These are phyloP conservation scores for Hypoxylon rubiginosum DNA, from an alignment of 2,329 filamentous ascomycete species.

Conservation along the genomic window DNA sequence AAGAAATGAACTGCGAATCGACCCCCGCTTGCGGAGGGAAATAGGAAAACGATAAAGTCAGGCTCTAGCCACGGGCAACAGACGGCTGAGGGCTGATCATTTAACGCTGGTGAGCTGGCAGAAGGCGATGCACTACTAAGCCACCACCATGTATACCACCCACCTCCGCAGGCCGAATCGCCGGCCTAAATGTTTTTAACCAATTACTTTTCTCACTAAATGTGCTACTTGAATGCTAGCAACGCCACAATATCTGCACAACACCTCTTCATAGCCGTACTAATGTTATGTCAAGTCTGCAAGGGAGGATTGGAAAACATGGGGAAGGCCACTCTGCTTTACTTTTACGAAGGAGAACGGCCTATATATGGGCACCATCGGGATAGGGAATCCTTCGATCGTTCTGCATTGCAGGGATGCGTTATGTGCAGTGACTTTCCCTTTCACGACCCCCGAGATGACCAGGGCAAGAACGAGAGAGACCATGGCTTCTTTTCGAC, in stretches of 20 bases:
- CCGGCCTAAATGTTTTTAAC: neutral
- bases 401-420: slow-evolving; percentile 14
- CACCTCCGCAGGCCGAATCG: neutral
- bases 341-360: neutral
- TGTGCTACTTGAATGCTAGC: no score
- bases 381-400: slow-evolving; percentile 9
- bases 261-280: neutral
- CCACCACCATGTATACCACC: neutral
- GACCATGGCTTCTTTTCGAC: slow-evolving; percentile 7
- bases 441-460: neutral
- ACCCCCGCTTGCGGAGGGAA: neutral
- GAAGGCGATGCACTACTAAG: neutral
- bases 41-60: neutral
- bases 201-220: no score
- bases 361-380: slow-evolving; percentile 16
- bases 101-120: neutral
- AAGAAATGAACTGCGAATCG: neutral
- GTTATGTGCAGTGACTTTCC: slow-evolving; percentile 20
- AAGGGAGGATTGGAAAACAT: slow-evolving; percentile 14
- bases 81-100: no score
- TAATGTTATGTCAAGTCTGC: slow-evolving; percentile 21
- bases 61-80: neutral
- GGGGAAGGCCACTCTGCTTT: slow-evolving; percentile 1
- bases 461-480: neutral
- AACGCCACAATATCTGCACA: neutral